Evolutionary conservation across 2,329 filamentous ascomycete genomes (phyloP).

Genomic region (Fusarium clavum): DNA sequence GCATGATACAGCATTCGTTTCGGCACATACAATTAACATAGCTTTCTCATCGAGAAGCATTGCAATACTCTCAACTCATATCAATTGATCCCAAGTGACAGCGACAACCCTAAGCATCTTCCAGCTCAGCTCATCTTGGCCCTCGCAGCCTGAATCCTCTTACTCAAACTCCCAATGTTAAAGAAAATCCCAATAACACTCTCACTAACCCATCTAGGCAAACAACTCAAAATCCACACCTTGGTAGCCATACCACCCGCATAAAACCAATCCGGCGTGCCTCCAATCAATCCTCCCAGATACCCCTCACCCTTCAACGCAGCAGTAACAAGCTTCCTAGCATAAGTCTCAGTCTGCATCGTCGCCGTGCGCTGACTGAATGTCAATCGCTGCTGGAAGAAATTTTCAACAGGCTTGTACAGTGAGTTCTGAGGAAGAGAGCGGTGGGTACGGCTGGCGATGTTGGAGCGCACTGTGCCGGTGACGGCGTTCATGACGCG

Average conservation of each 20-base stretch:
- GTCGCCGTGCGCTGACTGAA: conserved; percentile 63
- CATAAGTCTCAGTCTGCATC: conserved; percentile 59
- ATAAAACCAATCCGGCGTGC: conserved; percentile 52
- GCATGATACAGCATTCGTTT: background rate
- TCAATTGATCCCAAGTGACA: too few relatives aligned
- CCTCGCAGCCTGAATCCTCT: conserved; percentile 41
- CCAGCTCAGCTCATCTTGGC: conserved; percentile 38
- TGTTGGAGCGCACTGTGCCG: conserved; percentile 65
- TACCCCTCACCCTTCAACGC: conserved; percentile 56
- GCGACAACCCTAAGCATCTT: too few relatives aligned
- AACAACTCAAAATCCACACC: conserved; percentile 45
- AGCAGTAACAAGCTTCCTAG: conserved; percentile 55
- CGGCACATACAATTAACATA: too few relatives aligned
- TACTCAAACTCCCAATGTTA: conserved; percentile 44
- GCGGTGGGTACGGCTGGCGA: conserved; percentile 56
- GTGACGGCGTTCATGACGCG: conserved; percentile 69
- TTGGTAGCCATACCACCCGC: conserved; percentile 48
- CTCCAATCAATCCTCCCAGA: conserved; percentile 50
- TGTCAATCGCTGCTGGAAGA: conserved; percentile 59
- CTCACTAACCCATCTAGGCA: conserved; percentile 49
- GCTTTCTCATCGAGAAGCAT: rapidly evolving
- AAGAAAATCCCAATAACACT: conserved; percentile 46
- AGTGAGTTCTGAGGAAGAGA: conserved; percentile 59
- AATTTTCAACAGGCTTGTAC: conserved; percentile 59
- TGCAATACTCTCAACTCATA: background rate